A percentile compares a stretch with the other conserved stretches of the same genome.
phyloP scores from a whole-genome alignment of 1,284 basidiomycete species.

The Puccinia sorghi region DNA sequence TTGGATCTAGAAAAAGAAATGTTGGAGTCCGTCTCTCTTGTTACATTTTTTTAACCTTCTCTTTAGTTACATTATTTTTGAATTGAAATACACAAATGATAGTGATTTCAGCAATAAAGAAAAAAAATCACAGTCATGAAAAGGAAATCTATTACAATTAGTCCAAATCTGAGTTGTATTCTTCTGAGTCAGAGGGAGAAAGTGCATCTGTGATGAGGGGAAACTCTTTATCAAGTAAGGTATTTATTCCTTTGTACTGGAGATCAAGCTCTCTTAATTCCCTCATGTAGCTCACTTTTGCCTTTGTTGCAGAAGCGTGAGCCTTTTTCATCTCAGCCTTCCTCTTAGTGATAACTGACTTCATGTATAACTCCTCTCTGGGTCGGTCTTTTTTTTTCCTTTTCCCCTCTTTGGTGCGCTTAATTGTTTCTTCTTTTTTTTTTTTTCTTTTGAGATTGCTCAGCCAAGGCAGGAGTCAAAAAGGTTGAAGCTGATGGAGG shows the following conservation, averaged over 20 bases:
- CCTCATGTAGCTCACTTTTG: slow-evolving; percentile 10
- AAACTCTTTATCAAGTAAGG: neutral
- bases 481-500: neutral
- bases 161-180: too few relatives aligned
- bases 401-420: neutral
- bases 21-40: too few relatives aligned
- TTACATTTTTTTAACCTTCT: too few relatives aligned
- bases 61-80: too few relatives aligned
- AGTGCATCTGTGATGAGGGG: too few relatives aligned
- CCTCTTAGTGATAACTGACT: neutral
- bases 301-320: neutral
- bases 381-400: neutral
- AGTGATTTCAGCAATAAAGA: too few relatives aligned
- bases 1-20: too few relatives aligned
- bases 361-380: slow-evolving; percentile 16
- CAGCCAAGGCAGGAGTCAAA: neutral
- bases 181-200: too few relatives aligned
- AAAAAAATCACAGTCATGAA: too few relatives aligned
- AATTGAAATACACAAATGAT: too few relatives aligned
- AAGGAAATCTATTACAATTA: too few relatives aligned
- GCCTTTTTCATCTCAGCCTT: slow-evolving; percentile 4
- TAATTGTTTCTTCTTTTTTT: neutral
- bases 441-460: neutral
- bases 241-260: neutral
- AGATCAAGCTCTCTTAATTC: neutral